phyloP scores from a whole-genome alignment of 495 filamentous ascomycete species.

The Ramalina peruviana region DNA sequence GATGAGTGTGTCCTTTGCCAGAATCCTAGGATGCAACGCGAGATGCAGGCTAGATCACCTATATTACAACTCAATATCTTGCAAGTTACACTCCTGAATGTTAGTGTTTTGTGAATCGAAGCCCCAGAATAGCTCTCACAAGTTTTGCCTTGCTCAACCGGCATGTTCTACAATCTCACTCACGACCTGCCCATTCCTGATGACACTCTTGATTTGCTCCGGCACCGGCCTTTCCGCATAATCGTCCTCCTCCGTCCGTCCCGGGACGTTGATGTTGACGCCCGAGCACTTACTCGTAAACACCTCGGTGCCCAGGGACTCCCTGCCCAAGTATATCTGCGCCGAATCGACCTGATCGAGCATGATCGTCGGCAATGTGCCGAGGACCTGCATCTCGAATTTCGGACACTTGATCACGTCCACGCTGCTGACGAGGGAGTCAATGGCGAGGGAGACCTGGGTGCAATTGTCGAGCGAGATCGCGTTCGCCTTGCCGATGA shows the following conservation, averaged over 20 bases:
- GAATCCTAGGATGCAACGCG: too few relatives aligned
- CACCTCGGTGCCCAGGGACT: constrained; percentile 63
- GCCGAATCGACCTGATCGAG: constrained; percentile 91
- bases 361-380: constrained; percentile 68
- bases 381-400: constrained; percentile 82
- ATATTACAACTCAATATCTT: too few relatives aligned
- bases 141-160: constrained; percentile 31
- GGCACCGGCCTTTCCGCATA: constrained; percentile 76
- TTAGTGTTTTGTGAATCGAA: too few relatives aligned
- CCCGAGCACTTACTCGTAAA: constrained; percentile 75
- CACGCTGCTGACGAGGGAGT: constrained; percentile 77
- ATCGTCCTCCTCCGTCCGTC: constrained; percentile 49
- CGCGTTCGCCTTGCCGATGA: constrained; percentile 87
- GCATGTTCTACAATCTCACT: constrained; percentile 86
- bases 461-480: constrained; percentile 84
- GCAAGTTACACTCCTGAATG: too few relatives aligned
- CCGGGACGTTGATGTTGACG: constrained; percentile 74
- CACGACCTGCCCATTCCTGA: constrained; percentile 58
- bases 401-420: constrained; percentile 89
- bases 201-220: constrained; percentile 74
- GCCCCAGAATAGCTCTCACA: neutral
- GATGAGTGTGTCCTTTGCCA: too few relatives aligned
- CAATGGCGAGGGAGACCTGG: constrained; percentile 71
- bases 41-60: too few relatives aligned
- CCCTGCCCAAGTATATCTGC: constrained; percentile 66